Percentiles rank a stretch among this genome's conserved stretches.
These are phyloP conservation scores for Dorcoceras hygrometricum DNA, from an alignment of 257 asterid genomes.

Conservation along the genomic window DNA sequence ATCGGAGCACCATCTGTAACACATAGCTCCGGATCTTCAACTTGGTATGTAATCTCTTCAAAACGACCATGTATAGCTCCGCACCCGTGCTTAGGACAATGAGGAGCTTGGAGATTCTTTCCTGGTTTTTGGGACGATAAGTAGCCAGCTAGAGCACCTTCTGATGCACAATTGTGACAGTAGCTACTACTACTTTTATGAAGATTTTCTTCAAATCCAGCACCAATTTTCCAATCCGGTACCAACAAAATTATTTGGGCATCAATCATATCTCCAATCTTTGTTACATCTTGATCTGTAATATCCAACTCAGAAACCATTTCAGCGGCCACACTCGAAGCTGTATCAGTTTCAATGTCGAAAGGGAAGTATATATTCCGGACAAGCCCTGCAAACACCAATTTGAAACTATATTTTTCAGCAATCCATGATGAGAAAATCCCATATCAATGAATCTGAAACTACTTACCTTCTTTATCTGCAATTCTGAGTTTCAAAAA, in stretches of 20 bases:
- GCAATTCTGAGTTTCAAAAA: constrained; percentile 74
- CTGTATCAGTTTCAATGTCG: constrained; percentile 59
- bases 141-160: constrained; percentile 31
- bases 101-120: constrained; percentile 39
- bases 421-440: not conserved
- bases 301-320: constrained; percentile 76
- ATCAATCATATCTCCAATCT: constrained; percentile 68
- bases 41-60: constrained; percentile 72
- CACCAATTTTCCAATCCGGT: constrained; percentile 69
- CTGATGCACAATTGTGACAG: constrained; percentile 50
- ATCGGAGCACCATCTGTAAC: constrained; percentile 36
- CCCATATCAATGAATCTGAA: constrained; percentile 5
- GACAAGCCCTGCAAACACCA: constrained; percentile 42
- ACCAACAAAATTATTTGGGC: constrained; percentile 55
- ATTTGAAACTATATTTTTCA: not conserved
- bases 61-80: constrained; percentile 79
- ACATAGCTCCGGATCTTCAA: constrained; percentile 52
- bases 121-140: constrained; percentile 31
- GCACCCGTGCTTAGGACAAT: constrained; percentile 48
- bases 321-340: constrained; percentile 62
- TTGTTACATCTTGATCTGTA: constrained; percentile 58
- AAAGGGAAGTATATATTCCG: constrained; percentile 71
- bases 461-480: constrained; percentile 68
- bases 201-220: constrained; percentile 38
- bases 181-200: constrained; percentile 17